A percentile compares a stretch with the other conserved stretches of the same genome.
Evolutionary conservation across 352 stramenopile genomes (phyloP).

Genomic region (Globisporangium yorkense): DNA sequence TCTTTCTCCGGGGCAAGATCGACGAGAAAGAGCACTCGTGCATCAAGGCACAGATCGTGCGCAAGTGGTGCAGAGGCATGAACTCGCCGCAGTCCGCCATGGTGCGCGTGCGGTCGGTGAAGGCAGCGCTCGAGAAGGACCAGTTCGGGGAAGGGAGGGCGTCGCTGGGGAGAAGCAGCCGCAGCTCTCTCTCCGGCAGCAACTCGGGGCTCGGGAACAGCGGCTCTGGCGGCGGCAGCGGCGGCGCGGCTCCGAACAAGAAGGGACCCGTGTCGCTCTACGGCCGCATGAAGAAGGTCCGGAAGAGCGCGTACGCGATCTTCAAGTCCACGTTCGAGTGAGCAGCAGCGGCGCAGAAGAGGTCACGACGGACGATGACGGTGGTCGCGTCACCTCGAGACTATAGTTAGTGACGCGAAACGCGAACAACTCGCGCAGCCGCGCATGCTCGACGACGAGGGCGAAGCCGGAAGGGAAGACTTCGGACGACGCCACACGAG

Average conservation of each 20-base stretch:
- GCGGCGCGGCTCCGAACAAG: slow-evolving; percentile 14
- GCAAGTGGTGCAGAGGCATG: slow-evolving; percentile 77
- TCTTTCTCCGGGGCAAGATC: slow-evolving; percentile 76
- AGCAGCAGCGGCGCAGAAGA: slow-evolving; percentile 6
- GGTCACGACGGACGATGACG: too few relatives aligned
- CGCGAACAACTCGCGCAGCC: too few relatives aligned
- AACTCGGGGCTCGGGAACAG: slow-evolving; percentile 13
- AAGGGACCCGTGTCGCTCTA: slow-evolving; percentile 52
- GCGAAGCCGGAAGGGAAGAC: background rate
- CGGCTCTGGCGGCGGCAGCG: slow-evolving; percentile 13
- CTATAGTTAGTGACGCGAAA: too few relatives aligned
- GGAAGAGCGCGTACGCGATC: slow-evolving; percentile 76
- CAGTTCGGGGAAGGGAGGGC: slow-evolving; percentile 6
- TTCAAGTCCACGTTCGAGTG: slow-evolving; percentile 82
- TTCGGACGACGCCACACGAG: background rate
- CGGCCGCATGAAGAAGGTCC: slow-evolving; percentile 76
- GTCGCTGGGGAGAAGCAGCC: slow-evolving; percentile 15
- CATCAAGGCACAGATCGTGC: slow-evolving; percentile 76
- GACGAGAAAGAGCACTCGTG: slow-evolving; percentile 84
- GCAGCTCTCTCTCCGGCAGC: slow-evolving; percentile 20
- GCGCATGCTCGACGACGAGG: too few relatives aligned
- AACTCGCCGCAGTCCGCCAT: slow-evolving; percentile 78
- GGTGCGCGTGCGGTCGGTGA: slow-evolving; percentile 60
- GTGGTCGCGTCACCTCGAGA: too few relatives aligned
- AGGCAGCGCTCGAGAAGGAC: slow-evolving; percentile 32